Base-by-base conservation (phyloP, 768 basidiomycete species). In the Pisolithus albus region DNA sequence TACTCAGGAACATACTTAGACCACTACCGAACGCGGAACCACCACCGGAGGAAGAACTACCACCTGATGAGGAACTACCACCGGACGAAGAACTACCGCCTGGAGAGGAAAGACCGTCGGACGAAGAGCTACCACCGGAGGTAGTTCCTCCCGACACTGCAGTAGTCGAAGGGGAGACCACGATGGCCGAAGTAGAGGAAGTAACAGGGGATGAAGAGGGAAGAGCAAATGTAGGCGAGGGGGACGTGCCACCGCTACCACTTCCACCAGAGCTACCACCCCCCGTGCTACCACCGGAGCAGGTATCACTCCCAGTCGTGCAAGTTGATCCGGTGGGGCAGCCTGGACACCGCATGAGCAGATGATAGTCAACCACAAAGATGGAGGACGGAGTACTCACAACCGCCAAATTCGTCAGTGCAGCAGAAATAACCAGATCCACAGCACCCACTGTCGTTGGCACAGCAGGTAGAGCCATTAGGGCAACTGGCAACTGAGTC, bases 351-450 rank as follows among this genome's bases (percentile, higher is more conserved):
- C 8, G 8, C 19, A n/a, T 58, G 21, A 62, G 53, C 46, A 46
- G 24, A 13, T 18, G 1, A 13, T 8, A 36, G 36, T 10, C n/a
- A 16, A 2, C 19, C 13, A 10, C 24, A 9, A 4, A 8, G 11
- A 23, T 5, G 1, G 21, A 7, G 28, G 43, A 26, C 23, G 38
- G 26, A 11, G 7, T 10, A 59, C 63, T 23, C 42, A 65, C 64
- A 64, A 49, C 52, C 58, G 28, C 64, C 64, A 26, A 40, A 32
- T 8, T 40, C 40, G 32, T 64, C 64, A 32, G 51, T 56, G 26
- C 63, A 64, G 18, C 64, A 65, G 21, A 48, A 40, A 23, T 4
- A 16, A 41, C 60, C 56, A 7, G 30, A 1, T 10, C 19, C 34
- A 13, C 46, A 47, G 19, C 46, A 47, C 6, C 32, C 46, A 47